Percentiles rank a stretch among this genome's conserved stretches.
Conservation (phyloP, 2,329 filamentous ascomycete species). For the Monosporascus sp. region DNA sequence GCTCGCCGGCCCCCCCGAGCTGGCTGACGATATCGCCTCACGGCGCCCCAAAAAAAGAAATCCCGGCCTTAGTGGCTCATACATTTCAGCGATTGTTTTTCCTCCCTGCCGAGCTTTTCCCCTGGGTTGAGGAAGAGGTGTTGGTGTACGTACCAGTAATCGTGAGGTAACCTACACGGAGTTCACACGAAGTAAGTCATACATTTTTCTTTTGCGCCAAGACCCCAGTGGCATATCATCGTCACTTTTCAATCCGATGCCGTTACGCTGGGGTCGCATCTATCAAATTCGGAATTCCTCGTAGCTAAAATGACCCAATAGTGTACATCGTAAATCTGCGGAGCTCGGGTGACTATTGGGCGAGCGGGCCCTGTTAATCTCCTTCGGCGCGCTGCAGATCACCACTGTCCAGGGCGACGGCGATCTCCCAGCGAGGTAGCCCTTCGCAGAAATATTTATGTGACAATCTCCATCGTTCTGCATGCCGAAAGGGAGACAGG, state of each 20-base stretch:
- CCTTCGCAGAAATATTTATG: neutral
- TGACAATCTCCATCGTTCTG: neutral
- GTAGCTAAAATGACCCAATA: neutral
- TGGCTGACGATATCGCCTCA: no score
- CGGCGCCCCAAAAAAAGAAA: no score
- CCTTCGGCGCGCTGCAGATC: neutral
- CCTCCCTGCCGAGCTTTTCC: neutral
- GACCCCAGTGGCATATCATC: neutral
- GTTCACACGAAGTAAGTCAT: neutral
- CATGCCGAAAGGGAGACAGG: neutral
- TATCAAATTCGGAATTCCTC: neutral
- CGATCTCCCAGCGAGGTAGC: neutral
- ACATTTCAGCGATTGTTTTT: no score
- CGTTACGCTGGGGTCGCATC: neutral
- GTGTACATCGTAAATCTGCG: neutral
- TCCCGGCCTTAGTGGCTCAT: no score
- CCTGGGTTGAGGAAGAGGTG: neutral
- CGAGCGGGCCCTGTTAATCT: neutral
- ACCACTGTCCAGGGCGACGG: neutral
- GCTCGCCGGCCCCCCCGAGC: no score
- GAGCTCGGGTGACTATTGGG: neutral
- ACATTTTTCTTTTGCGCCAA: neutral
- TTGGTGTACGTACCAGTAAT: no score
- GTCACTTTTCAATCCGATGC: neutral
- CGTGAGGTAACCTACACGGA: no score